phyloP scores from a whole-genome alignment of 768 basidiomycete genomes.

The Saitozyma sp. region DNA sequence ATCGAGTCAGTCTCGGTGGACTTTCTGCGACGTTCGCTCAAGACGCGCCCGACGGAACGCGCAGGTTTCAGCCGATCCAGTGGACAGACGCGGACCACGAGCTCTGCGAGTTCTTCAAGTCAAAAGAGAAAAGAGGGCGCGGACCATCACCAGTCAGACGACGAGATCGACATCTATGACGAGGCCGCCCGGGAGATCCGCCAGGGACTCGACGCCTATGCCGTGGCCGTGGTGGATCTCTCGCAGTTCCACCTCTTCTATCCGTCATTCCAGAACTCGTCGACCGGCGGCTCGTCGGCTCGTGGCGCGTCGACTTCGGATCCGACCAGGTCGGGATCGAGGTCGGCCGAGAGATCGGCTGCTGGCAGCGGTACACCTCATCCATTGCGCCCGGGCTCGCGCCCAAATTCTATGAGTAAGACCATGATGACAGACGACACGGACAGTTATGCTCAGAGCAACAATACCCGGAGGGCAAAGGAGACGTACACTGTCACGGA shows the following conservation, averaged over 20 bases:
- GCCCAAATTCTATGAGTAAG: no score
- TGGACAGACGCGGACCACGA: not conserved
- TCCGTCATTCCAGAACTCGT: constrained; percentile 40
- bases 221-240: constrained; percentile 46
- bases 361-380: not conserved
- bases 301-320: constrained; percentile 1
- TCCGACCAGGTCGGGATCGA: not conserved
- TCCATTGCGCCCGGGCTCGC: no score
- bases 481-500: constrained; percentile 35
- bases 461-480: constrained; percentile 17
- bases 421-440: constrained; percentile 3
- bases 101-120: constrained; percentile 13
- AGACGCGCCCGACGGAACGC: constrained; percentile 35
- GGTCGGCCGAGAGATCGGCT: not conserved
- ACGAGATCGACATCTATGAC: constrained; percentile 39
- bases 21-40: constrained; percentile 47
- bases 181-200: constrained; percentile 47
- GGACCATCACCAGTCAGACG: constrained; percentile 19
- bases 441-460: constrained; percentile 27
- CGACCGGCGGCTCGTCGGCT: constrained; percentile 20
- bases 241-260: constrained; percentile 50
- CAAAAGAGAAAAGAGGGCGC: constrained; percentile 32
- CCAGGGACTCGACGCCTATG: constrained; percentile 38
- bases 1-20: constrained; percentile 44
- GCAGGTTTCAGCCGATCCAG: constrained; percentile 12